Evolutionary conservation across 441 rosid species (phyloP), one percentile per base, ranked within the genome.

Genomic region (Jatropha multifida): DNA sequence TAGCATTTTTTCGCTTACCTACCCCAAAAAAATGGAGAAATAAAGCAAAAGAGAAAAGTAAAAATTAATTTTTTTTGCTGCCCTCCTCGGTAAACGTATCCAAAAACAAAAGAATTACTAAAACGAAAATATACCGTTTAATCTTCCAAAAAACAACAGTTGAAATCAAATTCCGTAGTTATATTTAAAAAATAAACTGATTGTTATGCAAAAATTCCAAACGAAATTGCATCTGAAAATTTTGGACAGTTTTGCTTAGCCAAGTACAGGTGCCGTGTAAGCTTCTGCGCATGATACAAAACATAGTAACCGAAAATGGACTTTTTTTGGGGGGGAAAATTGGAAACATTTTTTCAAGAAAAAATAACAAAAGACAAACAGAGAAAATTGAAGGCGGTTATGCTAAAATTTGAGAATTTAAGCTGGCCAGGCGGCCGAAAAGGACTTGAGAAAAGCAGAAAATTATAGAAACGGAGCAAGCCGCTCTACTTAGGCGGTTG

Each of bases 1-100:
- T 23, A 75, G 23, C 80, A 80, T 73, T 49, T 65, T 70, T 6
- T 68, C 51, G 18, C 58, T 49, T 78, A 32, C 48, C 14, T 4
- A 70, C 26, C 38, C 51, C n/a, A 37, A 60, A 64, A 74, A 14
- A 13, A 72, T 48, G 40, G 20, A 56, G 18, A 49, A 37, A 18
- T 41, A 60, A 18, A 51, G 72, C 66, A 32, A 61, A 42, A 32
- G 4, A 10, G 4, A 44, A 9, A 63, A 62, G 14, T 3, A 52
- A 44, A 44, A 7, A 5, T 4, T 52, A 4, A 1, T 52, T 52
- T 52, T 52, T 48, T 46, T 55, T 48, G n/a, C 40, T 38, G 51
- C 61, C 56, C 59, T 68, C 18, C 37, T 44, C 9, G 46, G 12
- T 2, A 44, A 0, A 44, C 48, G 0, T 44, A 44, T 44, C 7